These are phyloP conservation scores for Hyphopichia buzzinii DNA, from an alignment of 1,139 yeast genomes.

Conservation along the genomic window DNA sequence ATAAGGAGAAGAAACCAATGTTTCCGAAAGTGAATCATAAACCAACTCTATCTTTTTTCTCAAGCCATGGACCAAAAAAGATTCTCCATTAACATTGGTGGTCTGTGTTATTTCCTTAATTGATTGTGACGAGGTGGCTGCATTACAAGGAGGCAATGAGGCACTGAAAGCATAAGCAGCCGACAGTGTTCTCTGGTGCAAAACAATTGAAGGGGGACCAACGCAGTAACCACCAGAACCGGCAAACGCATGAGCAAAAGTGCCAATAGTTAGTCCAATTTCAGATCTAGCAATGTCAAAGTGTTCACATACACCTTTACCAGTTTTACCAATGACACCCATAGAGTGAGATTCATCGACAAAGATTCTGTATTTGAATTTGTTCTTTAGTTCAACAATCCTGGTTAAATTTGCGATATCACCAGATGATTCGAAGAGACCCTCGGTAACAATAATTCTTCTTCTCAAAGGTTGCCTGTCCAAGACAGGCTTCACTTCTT, in stretches of 20 bases:
- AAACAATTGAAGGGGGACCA: conserved; percentile 79
- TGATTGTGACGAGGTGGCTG: conserved; percentile 66
- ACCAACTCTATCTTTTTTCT: conserved; percentile 22
- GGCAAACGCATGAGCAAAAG: conserved; percentile 81
- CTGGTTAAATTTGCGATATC: conserved; percentile 72
- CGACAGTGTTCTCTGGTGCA: conserved; percentile 89
- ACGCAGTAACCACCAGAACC: conserved; percentile 95
- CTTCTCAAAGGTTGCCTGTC: conserved; percentile 75
- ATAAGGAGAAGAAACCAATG: conserved; percentile 23
- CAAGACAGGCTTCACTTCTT: conserved; percentile 59
- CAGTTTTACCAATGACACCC: conserved; percentile 81
- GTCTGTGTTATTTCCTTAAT: conserved; percentile 37
- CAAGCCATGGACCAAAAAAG: conserved; percentile 27
- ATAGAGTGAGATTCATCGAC: conserved; percentile 85
- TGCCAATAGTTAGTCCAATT: conserved; percentile 83
- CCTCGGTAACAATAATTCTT: conserved; percentile 89
- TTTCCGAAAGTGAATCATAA: conserved; percentile 16
- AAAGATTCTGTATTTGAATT: conserved; percentile 80
- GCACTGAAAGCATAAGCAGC: conserved; percentile 93
- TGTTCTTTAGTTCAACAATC: conserved; percentile 71
- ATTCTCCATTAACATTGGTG: conserved; percentile 35
- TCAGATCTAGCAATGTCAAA: conserved; percentile 61
- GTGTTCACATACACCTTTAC: conserved; percentile 82
- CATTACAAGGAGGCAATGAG: conserved; percentile 89
- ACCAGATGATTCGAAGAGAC: conserved; percentile 78